Evolutionary conservation across 1,284 basidiomycete species (phyloP).

Genomic region (Afroboletus lepidellus): DNA sequence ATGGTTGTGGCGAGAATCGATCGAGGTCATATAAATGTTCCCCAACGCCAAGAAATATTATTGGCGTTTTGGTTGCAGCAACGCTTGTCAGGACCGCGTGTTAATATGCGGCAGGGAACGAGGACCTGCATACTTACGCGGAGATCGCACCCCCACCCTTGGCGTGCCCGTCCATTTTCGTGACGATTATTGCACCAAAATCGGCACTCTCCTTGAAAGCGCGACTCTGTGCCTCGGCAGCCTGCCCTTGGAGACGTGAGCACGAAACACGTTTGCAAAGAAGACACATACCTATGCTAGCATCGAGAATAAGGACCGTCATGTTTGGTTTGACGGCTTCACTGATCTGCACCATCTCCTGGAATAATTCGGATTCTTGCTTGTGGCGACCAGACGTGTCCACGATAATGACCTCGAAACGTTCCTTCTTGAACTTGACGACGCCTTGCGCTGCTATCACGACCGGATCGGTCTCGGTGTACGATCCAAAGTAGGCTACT

Average conservation of each 20-base stretch:
- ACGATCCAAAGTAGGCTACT: slow-evolving; percentile 98
- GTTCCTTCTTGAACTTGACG: slow-evolving; percentile 94
- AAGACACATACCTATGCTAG: slow-evolving; percentile 65
- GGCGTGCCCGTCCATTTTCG: slow-evolving; percentile 99
- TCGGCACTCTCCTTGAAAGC: slow-evolving; percentile 98
- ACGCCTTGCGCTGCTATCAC: slow-evolving; percentile 94
- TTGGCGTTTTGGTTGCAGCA: slow-evolving; percentile 96
- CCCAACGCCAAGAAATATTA: slow-evolving; percentile 97
- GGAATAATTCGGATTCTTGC: slow-evolving; percentile 95
- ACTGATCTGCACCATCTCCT: slow-evolving; percentile 98
- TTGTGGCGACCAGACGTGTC: slow-evolving; percentile 98
- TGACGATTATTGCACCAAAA: slow-evolving; percentile 99
- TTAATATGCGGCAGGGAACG: slow-evolving; percentile 7
- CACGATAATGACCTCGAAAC: slow-evolving; percentile 98
- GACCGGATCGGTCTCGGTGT: slow-evolving; percentile 98
- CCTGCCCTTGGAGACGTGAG: slow-evolving; percentile 69
- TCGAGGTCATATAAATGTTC: slow-evolving; percentile 97
- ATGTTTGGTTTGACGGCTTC: slow-evolving; percentile 92
- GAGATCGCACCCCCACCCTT: slow-evolving; percentile 99
- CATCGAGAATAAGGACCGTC: slow-evolving; percentile 88
- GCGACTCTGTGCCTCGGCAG: slow-evolving; percentile 91
- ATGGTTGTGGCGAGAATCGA: slow-evolving; percentile 93
- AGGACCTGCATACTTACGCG: slow-evolving; percentile 61
- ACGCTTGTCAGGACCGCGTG: slow-evolving; percentile 55
- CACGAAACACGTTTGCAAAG: neutral